These are phyloP conservation scores for Termitomyces sp. DNA, from an alignment of 768 basidiomycete genomes.

Conservation along the genomic window DNA sequence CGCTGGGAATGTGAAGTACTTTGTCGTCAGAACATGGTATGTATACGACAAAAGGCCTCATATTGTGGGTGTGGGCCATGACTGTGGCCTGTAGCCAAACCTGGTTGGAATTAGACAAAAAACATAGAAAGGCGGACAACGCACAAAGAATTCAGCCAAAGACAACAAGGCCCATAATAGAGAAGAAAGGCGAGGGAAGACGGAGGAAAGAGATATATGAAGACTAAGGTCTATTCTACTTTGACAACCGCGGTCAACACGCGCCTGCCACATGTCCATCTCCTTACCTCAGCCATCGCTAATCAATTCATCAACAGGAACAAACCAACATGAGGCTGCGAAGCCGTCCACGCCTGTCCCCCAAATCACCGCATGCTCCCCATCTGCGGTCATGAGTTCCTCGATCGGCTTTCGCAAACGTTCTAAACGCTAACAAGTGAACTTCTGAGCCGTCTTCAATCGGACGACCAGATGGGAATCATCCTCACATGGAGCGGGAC, in stretches of 20 bases:
- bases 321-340: constrained; percentile 15
- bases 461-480: background rate
- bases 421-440: background rate
- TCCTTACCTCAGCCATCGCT: constrained; percentile 15
- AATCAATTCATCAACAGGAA: constrained; percentile 15
- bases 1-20: constrained; percentile 1
- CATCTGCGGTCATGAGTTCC: background rate
- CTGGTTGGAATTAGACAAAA: constrained; percentile 13
- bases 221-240: constrained; percentile 8
- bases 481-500: background rate
- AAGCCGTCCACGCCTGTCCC: background rate
- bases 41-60: constrained; percentile 5
- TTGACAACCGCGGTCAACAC: constrained; percentile 15
- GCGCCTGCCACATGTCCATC: constrained; percentile 19
- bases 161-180: constrained; percentile 8
- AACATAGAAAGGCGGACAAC: constrained; percentile 1
- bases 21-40: constrained; percentile 1
- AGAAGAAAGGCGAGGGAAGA: constrained; percentile 2
- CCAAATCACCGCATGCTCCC: constrained; percentile 4
- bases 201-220: constrained; percentile 11
- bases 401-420: background rate
- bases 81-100: constrained; percentile 5
- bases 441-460: background rate
- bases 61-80: constrained; percentile 11
- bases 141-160: constrained; percentile 16